Evolutionary conservation across 768 basidiomycete genomes (phyloP), one percentile per base, ranked within the genome.

Genomic region (Thelephora aurantiotincta): DNA sequence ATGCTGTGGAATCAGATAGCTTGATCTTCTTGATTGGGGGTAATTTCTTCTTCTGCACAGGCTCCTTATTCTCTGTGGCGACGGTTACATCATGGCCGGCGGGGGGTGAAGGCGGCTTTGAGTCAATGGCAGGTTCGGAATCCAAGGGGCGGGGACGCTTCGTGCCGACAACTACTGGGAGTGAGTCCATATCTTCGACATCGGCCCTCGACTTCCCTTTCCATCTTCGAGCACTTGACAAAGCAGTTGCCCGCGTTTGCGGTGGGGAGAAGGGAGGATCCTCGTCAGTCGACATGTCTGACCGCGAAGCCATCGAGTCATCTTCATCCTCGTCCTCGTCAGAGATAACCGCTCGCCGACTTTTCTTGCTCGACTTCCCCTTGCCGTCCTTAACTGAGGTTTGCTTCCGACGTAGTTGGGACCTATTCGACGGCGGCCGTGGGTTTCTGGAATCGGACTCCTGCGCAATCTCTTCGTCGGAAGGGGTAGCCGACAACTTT

Each of bases 11-110:
- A 6, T 47, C 48, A 1, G 55, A 20, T n/a, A 58, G 54, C 59
- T 80, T 80, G 60, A 68, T 75, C 64, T 82, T 81, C 66, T 74
- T 81, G 51, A 82, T 82, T n/a, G 73, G 63, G 0, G 80, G 78
- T 18, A 80, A 66, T 57, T 82, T 84, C 58, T 78, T 82, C 66
- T 75, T 80, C n/a, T 61, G 57, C n/a, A 66, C 65, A 20, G 58
- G 60, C 26, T 41, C 38, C 9, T 41, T 41, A 4, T 14, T 45
- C 43, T 23, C 23, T 47, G 45, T 23, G 16, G 44, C 44, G n/a
- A 22, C 30, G 18, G 16, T 5, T 11, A 33, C 43, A 48, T 30
- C 35, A 47, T 18, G 45, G 3, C 14, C 20, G 46, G 38, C 9
- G n/a, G 35, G 18, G 20, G 35, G 37, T 16, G 45, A 19, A 36